Base-by-base conservation (phyloP, 345 rosid genomes). In the Camelina neglecta region DNA sequence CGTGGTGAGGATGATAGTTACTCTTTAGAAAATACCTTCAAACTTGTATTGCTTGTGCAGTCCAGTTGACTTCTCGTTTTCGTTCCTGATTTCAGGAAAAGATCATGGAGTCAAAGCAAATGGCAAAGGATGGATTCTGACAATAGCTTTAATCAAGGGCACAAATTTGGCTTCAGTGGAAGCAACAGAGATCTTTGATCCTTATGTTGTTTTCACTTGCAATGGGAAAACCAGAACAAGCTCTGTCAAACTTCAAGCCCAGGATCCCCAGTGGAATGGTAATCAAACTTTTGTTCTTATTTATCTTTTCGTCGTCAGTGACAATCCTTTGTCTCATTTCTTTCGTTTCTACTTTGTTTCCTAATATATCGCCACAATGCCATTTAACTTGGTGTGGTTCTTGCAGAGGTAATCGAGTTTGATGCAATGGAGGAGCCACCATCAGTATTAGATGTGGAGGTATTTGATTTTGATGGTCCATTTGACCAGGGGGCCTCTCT, bases 341-440 rank as follows among this genome's bases (percentile, higher is more conserved):
- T 39, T 16, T 63, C 11, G 5, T 15, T 48, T 44, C 15, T 49
- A 15, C 47, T n/a, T 1, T 45, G 35, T 35, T 62, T 31, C 15
- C 47, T 44, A 65, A 41, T 58, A 4, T 68, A 15, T 71, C 8
- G 39, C 54, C 42, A 74, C 62, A 41, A 4, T 33, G 11, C 50
- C 39, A 74, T 45, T 57, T 47, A 39, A 33, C 36, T 44, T 67
- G 21, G 13, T 68, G 80, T 49, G 75, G 55, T 69, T 61, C 75
- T 71, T 83, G 83, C 90, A 92, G 97, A 94, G 74, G 81, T 90
- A 67, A 86, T 92, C 36, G 97, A 92, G 85, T 92, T 94, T 79
- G 96, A 94, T 81, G 96, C 97, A 10, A 90, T 89, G 92, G 95
- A 94, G 74, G 98, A 90, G 80, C 93, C 92, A 11, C 98, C 97